These are phyloP conservation scores for Tetrahymena borealis DNA, from an alignment of 73 alveolate genomes.

Conservation along the genomic window DNA sequence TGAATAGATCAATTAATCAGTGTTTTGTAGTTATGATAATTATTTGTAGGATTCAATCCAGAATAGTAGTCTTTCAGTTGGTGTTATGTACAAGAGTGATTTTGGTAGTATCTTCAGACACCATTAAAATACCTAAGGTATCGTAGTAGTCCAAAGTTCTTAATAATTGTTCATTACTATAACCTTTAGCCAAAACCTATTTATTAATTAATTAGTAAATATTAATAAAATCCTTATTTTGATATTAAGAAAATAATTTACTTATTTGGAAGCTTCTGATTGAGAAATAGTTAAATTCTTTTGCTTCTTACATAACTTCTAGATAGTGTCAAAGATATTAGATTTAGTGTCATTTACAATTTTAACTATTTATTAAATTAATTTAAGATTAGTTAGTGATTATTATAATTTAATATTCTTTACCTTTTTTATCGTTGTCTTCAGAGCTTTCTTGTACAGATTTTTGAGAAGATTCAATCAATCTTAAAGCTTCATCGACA, in stretches of 20 bases:
- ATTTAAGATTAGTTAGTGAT: not conserved
- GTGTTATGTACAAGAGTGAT: not conserved
- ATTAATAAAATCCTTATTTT: not conserved
- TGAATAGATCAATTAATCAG: too few species aligned
- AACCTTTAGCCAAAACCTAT: not conserved
- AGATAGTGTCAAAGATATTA: not conserved
- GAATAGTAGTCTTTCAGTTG: too few species aligned
- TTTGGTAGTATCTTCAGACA: not conserved
- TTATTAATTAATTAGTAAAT: not conserved
- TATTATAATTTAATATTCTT: not conserved
- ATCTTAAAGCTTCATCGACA: slow-evolving; percentile 86
- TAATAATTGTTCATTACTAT: not conserved
- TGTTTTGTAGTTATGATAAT: too few species aligned
- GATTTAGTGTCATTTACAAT: not conserved
- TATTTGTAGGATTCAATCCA: too few species aligned
- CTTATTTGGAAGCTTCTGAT: not conserved
- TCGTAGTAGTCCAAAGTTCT: not conserved
- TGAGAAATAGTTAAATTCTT: not conserved
- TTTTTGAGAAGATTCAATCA: slow-evolving; percentile 56
- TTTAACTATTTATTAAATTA: not conserved
- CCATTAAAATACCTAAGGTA: not conserved
- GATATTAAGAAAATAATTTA: not conserved
- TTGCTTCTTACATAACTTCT: not conserved
- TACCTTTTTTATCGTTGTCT: not conserved
- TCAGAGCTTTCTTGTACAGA: slow-evolving; percentile 27